Evolutionary conservation across 768 basidiomycete genomes (phyloP).

Genomic region (Macrolepiota albuminosa): DNA sequence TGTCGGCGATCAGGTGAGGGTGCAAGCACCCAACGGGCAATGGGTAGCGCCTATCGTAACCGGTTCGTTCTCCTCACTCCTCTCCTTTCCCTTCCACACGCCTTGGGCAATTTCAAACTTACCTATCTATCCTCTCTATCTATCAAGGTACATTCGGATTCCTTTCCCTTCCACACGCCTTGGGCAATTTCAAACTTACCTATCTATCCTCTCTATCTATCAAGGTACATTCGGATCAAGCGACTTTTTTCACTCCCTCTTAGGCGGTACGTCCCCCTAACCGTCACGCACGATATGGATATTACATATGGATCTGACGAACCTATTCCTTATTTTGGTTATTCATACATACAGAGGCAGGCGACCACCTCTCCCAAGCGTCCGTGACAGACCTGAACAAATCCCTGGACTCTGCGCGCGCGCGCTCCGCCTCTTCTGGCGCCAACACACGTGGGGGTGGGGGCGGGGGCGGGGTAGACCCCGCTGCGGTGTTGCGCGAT

Average conservation of each 20-base stretch:
- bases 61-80: constrained; percentile 30
- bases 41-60: constrained; percentile 81
- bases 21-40: constrained; percentile 71
- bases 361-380: constrained; percentile 40
- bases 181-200: too few relatives aligned
- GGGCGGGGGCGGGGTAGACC: constrained; percentile 16
- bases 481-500: constrained; percentile 48
- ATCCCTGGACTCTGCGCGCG: constrained; percentile 68
- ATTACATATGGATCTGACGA: too few relatives aligned
- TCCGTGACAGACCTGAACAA: constrained; percentile 86
- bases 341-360: constrained; percentile 4
- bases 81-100: not conserved
- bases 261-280: constrained; percentile 42
- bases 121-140: too few relatives aligned
- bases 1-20: constrained; percentile 74
- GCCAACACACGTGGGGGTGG: constrained; percentile 17
- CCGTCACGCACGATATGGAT: too few relatives aligned
- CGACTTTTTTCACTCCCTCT: constrained; percentile 75
- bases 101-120: too few relatives aligned
- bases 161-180: not conserved
- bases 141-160: constrained; percentile 61
- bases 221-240: constrained; percentile 69
- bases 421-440: constrained; percentile 45
- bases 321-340: too few relatives aligned
- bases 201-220: too few relatives aligned